Base-by-base conservation (phyloP, 2,329 filamentous ascomycete genomes). In the Drechslera avenae region DNA sequence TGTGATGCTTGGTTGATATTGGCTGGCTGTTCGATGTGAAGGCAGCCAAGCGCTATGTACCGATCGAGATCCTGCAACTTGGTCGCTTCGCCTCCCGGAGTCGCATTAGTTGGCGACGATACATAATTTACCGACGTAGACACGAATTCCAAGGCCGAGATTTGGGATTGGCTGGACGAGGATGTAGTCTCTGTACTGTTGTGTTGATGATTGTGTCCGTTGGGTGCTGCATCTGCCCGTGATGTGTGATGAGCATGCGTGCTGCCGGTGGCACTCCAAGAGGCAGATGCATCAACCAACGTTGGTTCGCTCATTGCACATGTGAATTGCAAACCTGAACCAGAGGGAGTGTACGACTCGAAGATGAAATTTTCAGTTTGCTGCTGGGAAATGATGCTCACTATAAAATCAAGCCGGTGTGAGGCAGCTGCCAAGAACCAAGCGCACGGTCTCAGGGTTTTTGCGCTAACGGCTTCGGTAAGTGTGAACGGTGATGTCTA, bases 1-100 rank as follows among this genome's bases (percentile, higher is more conserved):
- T n/a, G n/a, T 7, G 46, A 28, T 3, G 21, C 19, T 19, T 21
- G 21, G 5, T 8, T 13, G 9, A 16, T 18, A 0, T 30, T 8
- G 19, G 58, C 13, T n/a, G 39, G 1, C 4, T 52, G 9, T 4
- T 69, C 49, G 28, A 63, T 44, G 28, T 65, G 64, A 32, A 74
- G 63, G 37, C 69, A 72, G 3, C 72, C 72, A n/a, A 74, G 42
- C 1, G 70, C 62, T 14, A 74, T 68, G 37, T 73, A 73, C n/a
- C 52, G 59, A 9, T 59, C 50, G 34, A 72, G 21, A 33, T 71
- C 61, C 6, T 56, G 44, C 13, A 60, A 34, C 1, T 43, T 49
- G 21, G 28, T 34, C 5, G 59, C 53, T 19, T n/a, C 13, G 4
- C 33, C 17, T 23, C 36, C n/a, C 12, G 16, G 16, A 5, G 28